A percentile compares a stretch with the other conserved stretches of the same genome.
Evolutionary conservation across 345 rosid genomes (phyloP).

Genomic region (Anacardium occidentale): DNA sequence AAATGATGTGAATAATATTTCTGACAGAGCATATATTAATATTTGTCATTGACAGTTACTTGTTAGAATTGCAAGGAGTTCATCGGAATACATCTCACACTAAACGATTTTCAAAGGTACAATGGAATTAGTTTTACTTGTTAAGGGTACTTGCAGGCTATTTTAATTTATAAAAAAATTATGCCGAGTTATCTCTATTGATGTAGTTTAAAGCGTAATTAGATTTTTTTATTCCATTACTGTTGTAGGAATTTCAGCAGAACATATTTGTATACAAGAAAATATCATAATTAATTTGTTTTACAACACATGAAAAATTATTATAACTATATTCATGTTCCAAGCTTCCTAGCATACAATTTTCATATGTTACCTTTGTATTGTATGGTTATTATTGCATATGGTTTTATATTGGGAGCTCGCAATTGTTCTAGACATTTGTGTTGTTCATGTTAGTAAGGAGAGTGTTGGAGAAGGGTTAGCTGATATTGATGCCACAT

Average conservation of each 20-base stretch:
- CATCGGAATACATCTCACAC: slow-evolving; percentile 1
- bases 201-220: too few species aligned
- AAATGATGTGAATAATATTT: background rate
- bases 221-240: background rate
- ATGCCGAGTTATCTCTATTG: too few species aligned
- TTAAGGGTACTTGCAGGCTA: background rate
- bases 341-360: too few species aligned
- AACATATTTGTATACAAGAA: background rate
- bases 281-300: too few species aligned
- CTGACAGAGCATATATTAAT: slow-evolving; percentile 4
- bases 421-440: background rate
- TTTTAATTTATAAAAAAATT: too few species aligned
- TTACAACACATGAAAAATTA: too few species aligned
- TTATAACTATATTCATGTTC: too few species aligned
- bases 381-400: background rate
- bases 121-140: background rate
- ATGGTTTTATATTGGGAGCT: background rate
- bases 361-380: background rate
- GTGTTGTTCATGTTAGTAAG: background rate
- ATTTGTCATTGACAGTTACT: slow-evolving; percentile 9
- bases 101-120: slow-evolving; percentile 9
- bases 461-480: background rate
- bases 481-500: background rate
- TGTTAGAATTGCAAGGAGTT: slow-evolving; percentile 7
- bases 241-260: too few species aligned